These are phyloP conservation scores for Ophiocordyceps camponoti-saundersi DNA, from an alignment of 2,329 filamentous ascomycete genomes.

Conservation along the genomic window DNA sequence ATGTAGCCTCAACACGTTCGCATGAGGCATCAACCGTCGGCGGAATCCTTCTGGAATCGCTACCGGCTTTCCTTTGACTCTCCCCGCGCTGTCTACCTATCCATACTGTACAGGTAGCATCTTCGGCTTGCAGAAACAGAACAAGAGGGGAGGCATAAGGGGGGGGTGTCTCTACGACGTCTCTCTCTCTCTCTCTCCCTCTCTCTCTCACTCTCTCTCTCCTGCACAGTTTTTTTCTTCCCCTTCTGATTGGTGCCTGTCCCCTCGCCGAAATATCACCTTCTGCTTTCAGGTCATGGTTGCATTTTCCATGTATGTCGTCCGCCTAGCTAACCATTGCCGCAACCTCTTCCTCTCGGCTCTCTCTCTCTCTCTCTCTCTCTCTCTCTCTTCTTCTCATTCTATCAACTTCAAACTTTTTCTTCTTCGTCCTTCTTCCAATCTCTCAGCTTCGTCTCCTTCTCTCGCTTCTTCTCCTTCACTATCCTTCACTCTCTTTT, in stretches of 20 bases:
- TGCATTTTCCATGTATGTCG: slow-evolving; percentile 14
- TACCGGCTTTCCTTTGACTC: not conserved
- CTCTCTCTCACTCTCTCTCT: too few species aligned
- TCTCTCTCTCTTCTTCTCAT: not conserved
- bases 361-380: not conserved
- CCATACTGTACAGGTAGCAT: too few species aligned
- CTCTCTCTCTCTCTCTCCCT: too few species aligned
- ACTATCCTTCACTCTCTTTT: not conserved
- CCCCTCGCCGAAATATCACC: slow-evolving; percentile 11
- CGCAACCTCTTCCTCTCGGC: not conserved
- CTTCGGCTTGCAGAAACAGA: not conserved
- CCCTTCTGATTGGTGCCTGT: slow-evolving; percentile 13
- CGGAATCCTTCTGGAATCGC: slow-evolving; percentile 13
- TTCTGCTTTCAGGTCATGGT: slow-evolving; percentile 19
- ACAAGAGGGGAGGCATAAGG: slow-evolving; percentile 9
- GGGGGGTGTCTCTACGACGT: too few species aligned
- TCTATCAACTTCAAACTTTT: not conserved
- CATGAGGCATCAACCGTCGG: not conserved
- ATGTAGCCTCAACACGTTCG: not conserved
- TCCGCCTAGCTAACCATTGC: not conserved
- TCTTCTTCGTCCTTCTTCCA: not conserved
- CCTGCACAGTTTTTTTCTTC: not conserved
- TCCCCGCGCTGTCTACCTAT: too few species aligned
- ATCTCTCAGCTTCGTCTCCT: not conserved
- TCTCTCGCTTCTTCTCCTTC: not conserved